Conservation (phyloP, 768 basidiomycete genomes). For the Vararia minispora region DNA sequence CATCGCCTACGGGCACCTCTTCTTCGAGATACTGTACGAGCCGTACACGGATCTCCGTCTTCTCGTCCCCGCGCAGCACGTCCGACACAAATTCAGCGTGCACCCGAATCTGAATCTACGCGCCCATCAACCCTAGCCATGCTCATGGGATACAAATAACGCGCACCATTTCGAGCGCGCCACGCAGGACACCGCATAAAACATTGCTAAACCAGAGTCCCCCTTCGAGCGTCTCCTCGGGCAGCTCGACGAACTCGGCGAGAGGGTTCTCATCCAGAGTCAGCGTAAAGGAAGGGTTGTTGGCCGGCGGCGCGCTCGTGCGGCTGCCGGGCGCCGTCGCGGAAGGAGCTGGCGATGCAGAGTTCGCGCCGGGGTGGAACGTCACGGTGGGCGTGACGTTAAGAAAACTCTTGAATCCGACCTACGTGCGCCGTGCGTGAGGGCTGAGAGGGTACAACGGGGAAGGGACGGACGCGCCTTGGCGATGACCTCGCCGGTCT, state of each 20-base stretch:
- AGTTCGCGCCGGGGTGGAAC: too few species aligned
- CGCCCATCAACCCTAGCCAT: conserved; percentile 2
- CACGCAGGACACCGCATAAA: conserved; percentile 85
- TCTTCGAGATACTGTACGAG: conserved; percentile 91
- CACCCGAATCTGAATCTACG: conserved; percentile 94
- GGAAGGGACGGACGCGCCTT: conserved; percentile 47
- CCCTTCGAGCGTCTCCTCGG: conserved; percentile 85
- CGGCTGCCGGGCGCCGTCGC: conserved; percentile 24
- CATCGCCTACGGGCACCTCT: conserved; percentile 88
- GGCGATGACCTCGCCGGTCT: conserved; percentile 90
- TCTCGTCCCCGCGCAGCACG: conserved; percentile 85
- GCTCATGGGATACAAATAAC: neutral
- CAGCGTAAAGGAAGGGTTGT: conserved; percentile 63
- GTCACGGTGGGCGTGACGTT: conserved; percentile 81
- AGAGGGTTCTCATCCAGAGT: conserved; percentile 94
- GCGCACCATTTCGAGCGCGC: conserved; percentile 91
- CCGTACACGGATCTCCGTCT: conserved; percentile 86
- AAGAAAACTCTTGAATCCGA: conserved; percentile 96
- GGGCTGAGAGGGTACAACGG: conserved; percentile 1
- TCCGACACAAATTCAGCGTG: conserved; percentile 85
- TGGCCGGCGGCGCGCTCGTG: conserved; percentile 27
- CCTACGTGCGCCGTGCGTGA: conserved; percentile 32
- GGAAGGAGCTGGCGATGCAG: conserved; percentile 37
- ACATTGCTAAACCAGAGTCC: conserved; percentile 97
- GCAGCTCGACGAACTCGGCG: conserved; percentile 94